Percentiles rank a stretch among this genome's conserved stretches.
Conservation (phyloP, 495 filamentous ascomycete species). For the Choiromyces venosus region DNA sequence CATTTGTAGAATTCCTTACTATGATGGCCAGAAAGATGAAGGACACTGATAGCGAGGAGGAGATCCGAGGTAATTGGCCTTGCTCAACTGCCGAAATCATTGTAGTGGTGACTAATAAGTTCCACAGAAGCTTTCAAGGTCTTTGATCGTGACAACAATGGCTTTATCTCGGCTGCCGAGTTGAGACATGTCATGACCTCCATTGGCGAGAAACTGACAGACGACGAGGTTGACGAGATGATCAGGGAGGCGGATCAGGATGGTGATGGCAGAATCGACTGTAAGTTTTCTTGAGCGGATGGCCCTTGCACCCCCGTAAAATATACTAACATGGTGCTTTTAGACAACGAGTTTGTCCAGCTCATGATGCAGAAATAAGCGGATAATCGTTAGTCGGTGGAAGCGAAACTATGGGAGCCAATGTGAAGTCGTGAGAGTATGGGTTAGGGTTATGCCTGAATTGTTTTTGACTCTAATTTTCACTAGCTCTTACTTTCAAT, state of each 20-base stretch:
- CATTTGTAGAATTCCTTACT: slow-evolving; percentile 76
- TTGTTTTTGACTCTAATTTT: slow-evolving; percentile 1
- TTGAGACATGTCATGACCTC: slow-evolving; percentile 99
- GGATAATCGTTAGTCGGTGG: neutral
- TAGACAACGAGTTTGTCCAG: slow-evolving; percentile 99
- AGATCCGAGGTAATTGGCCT: slow-evolving; percentile 75
- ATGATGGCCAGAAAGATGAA: slow-evolving; percentile 99
- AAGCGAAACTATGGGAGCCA: neutral
- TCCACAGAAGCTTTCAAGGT: slow-evolving; percentile 64
- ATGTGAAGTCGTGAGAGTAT: neutral
- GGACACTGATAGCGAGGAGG: slow-evolving; percentile 98
- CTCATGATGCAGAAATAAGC: slow-evolving; percentile 99
- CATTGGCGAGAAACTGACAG: slow-evolving; percentile 98
- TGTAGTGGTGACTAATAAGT: neutral
- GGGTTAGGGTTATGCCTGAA: slow-evolving; percentile 4
- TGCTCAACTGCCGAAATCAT: slow-evolving; percentile 45
- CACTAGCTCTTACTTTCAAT: neutral
- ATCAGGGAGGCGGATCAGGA: slow-evolving; percentile 99
- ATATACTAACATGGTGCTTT: slow-evolving; percentile 42
- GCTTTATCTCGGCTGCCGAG: slow-evolving; percentile 96
- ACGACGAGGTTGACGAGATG: slow-evolving; percentile 99
- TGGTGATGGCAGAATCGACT: slow-evolving; percentile 95
- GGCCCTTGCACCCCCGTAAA: neutral
- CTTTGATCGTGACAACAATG: slow-evolving; percentile 98
- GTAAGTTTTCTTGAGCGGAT: slow-evolving; percentile 49